These are phyloP conservation scores for Botryotinia calthae DNA, from an alignment of 2,329 filamentous ascomycete genomes.

Conservation along the genomic window DNA sequence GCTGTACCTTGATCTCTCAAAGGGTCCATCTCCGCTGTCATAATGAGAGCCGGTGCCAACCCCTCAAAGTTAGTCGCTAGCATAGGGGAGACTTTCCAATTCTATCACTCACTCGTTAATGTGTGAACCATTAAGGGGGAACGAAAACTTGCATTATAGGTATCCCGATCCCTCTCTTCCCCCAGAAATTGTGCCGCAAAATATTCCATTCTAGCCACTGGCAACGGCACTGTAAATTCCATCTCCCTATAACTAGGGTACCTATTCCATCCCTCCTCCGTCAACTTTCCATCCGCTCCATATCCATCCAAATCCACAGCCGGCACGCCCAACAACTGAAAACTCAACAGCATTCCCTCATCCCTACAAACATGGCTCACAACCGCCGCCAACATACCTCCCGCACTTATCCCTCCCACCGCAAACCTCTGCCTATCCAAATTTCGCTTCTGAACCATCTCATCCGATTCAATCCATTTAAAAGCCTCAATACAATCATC, in stretches of 20 bases:
- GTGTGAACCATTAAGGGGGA: neutral
- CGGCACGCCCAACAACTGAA: constrained; percentile 28
- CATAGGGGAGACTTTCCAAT: constrained; percentile 30
- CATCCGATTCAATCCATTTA: constrained; percentile 39
- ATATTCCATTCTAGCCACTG: constrained; percentile 25
- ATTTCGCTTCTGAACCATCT: constrained; percentile 29
- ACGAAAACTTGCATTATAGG: constrained; percentile 13
- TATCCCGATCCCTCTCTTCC: constrained; percentile 12
- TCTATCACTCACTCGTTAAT: constrained; percentile 1
- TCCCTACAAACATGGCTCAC: constrained; percentile 28
- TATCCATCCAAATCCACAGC: constrained; percentile 26
- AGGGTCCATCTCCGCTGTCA: constrained; percentile 41
- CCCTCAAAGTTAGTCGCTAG: constrained; percentile 34
- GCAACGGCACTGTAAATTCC: constrained; percentile 22
- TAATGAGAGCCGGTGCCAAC: constrained; percentile 37
- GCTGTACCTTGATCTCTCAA: constrained; percentile 40
- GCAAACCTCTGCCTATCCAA: constrained; percentile 24
- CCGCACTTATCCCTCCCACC: constrained; percentile 29
- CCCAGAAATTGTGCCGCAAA: constrained; percentile 27
- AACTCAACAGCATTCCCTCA: constrained; percentile 24
- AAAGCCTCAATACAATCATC: constrained; percentile 47
- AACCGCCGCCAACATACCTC: constrained; percentile 27
- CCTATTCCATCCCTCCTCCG: constrained; percentile 15
- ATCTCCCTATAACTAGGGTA: constrained; percentile 30
- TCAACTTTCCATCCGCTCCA: constrained; percentile 16